Evolutionary conservation across 176 grass and related monocot species (phyloP), one percentile per base, ranked within the genome.

Genomic region (Chrysopogon serrulatus): DNA sequence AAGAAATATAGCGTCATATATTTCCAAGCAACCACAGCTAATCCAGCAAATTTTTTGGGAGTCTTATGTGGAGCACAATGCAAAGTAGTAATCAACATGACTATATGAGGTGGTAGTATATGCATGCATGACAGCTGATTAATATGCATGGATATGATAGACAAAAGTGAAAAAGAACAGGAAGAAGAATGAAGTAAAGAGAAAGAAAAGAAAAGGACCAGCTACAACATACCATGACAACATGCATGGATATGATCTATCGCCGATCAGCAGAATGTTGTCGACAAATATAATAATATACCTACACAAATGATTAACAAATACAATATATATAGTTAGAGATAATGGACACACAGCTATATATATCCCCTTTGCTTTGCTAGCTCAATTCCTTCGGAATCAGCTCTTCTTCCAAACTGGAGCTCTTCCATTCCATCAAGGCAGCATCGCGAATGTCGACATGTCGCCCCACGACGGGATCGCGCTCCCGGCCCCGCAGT

Each of bases 361-460:
- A 57, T 57, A 24, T 64, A 31, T 64, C 14, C 4, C 60, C 12
- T 6, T 63, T 40, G 1, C 6, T 21, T 28, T 27, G 68, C 68
- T 83, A 82, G 79, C 73, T 80, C 74, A 83, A 87, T 87, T 90
- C 89, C 84, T 90, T 90, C 51, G 89, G 89, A 87, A 87, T 84
- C 60, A 87, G 89, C 69, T 16, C 27, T 79, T 16, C 27, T 79
- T 31, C 78, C 34, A 54, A 78, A 61, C 45, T 48, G 13, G 67
- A 73, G 23, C 33, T 5, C 21, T 53, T 5, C 35, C 66, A 26
- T 10, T n/a, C n/a, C 13, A 2, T 42, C 14, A 49, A 51, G 19
- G 89, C 49, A 87, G 89, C 89, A 84, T 90, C 33, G 85, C 74
- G 62, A 87, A 90, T 41, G 85, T 54, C 34, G 84, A 83, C 63